Base-by-base conservation (phyloP, 148 eudicot genomes). In the Diospyros kaki region DNA sequence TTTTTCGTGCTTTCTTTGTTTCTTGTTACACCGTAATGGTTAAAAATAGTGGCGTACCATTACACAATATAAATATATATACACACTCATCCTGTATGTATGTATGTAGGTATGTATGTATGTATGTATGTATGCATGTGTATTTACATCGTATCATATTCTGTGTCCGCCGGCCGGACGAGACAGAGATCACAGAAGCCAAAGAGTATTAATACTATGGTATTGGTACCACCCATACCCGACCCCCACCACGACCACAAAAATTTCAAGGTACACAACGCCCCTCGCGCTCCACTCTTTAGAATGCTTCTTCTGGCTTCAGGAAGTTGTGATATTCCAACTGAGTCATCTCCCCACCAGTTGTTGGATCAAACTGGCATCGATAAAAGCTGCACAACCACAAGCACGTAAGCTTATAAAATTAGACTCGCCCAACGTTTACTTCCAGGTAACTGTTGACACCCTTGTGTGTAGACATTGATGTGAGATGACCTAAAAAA, bases 341-440 rank as follows among this genome's bases (percentile, higher is more conserved):
- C 71, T 87, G 92, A 52, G 85, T 89, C 98, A 94, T 94, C 87
- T 94, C 98, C 73, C 98, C 98, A 28, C 97, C 98, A 75, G 72
- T 84, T 59, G 69, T 84, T 7, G 98, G 92, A 75, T 94, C 94
- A 71, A 89, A 94, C 64, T 86, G 82, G 81, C 97, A 94, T 2
- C 97, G 88, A 53, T 92, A 94, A 73, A 94, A 92, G 84, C 98
- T 94, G 87, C 88, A 86, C 8, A 66, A 72, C 3, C 45, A 17
- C 41, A 40, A 45, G 51, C 28, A 28, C 28, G 28, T 28, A 28
- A 28, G 28, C 28, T 28, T 28, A 28, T 28, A 28, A 28, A 28
- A 28, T 28, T 28, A 28, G 28, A 28, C 28, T 28, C 0, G 28
- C 28, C 28, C 28, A 28, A 28, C 28, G 28, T 28, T 28, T 28